Evolutionary conservation across 1,284 basidiomycete species (phyloP), one percentile per base, ranked within the genome.

Genomic region (Lentinula novae-zelandiae): DNA sequence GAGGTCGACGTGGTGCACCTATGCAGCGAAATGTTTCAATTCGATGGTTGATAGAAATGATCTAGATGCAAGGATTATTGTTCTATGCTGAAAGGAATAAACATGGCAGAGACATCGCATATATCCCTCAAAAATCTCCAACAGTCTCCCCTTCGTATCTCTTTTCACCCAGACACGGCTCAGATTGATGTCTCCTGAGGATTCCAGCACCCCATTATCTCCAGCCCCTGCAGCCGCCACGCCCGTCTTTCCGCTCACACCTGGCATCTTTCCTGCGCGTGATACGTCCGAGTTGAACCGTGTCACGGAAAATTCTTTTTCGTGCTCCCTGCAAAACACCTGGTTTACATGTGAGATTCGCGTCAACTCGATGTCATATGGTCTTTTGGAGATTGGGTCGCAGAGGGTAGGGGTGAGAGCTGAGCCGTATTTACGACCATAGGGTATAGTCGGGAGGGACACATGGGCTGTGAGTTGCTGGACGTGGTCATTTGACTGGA

Each of bases 91-190:
- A 27, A 27, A 27, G 27, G 27, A 27, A 27, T 27, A 27, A 3
- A 27, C 27, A 27, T 27, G 27, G 27, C 27, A 27, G 27, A 27
- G 27, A 27, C 27, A 27, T 27, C 27, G 27, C 34, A 58, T 36
- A 50, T 40, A 39, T 5, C 56, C 56, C 34, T 58, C 56, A 6
- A 40, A 58, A 50, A n/a, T n/a, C n/a, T n/a, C n/a, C n/a, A n/a
- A n/a, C n/a, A 31, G 6, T 20, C 33, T 49, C n/a, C 55, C 44
- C 2, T 57, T 31, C n/a, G n/a, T n/a, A 48, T 38, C 55, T 10
- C 6, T 15, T 17, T 58, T 58, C 44, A 7, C 36, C 56, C 48
- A 50, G 3, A 50, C 46, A 33, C 48, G 48, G 20, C 46, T 51
- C 3, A 58, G 34, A 22, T 51, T 36, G 13, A 58, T 42, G 5